Conservation (phyloP, 108 stramenopile species). For the Cyclostephanos tholiformis region DNA sequence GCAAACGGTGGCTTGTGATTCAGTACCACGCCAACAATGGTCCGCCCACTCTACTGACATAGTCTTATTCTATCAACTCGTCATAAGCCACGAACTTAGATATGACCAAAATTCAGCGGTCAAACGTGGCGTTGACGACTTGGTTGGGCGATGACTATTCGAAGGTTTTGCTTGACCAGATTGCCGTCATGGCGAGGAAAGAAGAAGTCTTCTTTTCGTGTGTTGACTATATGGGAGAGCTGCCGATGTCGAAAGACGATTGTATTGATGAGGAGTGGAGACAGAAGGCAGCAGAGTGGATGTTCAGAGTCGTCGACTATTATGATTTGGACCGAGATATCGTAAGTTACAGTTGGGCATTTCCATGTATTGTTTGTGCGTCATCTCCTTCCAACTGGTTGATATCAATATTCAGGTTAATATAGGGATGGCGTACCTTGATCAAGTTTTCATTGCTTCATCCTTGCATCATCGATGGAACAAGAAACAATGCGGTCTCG, state of each 20-base stretch:
- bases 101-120: constrained; percentile 3
- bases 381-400: background rate
- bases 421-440: constrained; percentile 40
- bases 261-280: constrained; percentile 39
- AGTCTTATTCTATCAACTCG: background rate
- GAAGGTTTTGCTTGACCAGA: constrained; percentile 6
- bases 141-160: constrained; percentile 11
- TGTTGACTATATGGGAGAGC: constrained; percentile 14
- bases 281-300: constrained; percentile 49
- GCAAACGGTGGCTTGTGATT: background rate
- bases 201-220: constrained; percentile 4
- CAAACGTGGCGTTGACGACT: background rate
- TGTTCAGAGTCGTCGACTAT: constrained; percentile 44
- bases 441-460: constrained; percentile 36
- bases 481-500: constrained; percentile 30
- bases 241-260: background rate
- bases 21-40: background rate
- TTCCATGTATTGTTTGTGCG: background rate
- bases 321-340: constrained; percentile 48
- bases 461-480: constrained; percentile 29
- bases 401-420: background rate
- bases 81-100: background rate
- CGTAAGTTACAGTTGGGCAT: background rate
- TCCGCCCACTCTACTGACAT: background rate
- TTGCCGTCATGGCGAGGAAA: constrained; percentile 16